Evolutionary conservation across 345 rosid genomes (phyloP), one percentile per base, ranked within the genome.

Genomic region (Angophora floribunda): DNA sequence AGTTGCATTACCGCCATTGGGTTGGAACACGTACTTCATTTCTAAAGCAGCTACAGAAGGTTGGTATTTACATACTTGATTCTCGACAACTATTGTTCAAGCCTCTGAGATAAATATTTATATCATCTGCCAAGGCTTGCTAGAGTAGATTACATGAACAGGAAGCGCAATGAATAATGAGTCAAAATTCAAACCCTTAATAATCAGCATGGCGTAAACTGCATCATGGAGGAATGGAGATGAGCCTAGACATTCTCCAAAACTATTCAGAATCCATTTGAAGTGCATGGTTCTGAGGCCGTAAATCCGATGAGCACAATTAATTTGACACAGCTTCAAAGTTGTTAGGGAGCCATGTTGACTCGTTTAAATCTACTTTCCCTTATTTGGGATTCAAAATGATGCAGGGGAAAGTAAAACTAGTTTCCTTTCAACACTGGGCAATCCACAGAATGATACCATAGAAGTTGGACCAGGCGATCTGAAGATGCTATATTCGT

Each of bases 1-100:
- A 94, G 98, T 89, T 53, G 90, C 94, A 55, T 92, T 94, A 89
- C 98, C 94, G 6, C 96, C 99, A 55, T 93, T 96, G 87, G 98
- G 98, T 88, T 97, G 98, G 98, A 93, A 89, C 91, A 97, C 98
- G 44, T 96, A 95, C 92, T 95, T 95, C 92, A 89, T 97, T 63
- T 91, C 98, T 57, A 91, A 93, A 78, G 91, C 90, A 59, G 87
- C 91, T 41, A 87, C 86, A 45, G 89, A 86, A 91, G 97, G 99
- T 96, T 91, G 32, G 44, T 26, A n/a, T 63, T 22, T 75, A 6
- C 67, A 55, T 88, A 75, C 82, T 75, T 36, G 82, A 19, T 36
- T 30, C 80, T 70, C 47, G 7, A 70, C 80, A 70, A 36, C 47
- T 36, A 70, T 70, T 7, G 2, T 70, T 41, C 13, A 16, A 75